Conservation (phyloP, 768 basidiomycete species). For the Sistotremastrum suecicum region DNA sequence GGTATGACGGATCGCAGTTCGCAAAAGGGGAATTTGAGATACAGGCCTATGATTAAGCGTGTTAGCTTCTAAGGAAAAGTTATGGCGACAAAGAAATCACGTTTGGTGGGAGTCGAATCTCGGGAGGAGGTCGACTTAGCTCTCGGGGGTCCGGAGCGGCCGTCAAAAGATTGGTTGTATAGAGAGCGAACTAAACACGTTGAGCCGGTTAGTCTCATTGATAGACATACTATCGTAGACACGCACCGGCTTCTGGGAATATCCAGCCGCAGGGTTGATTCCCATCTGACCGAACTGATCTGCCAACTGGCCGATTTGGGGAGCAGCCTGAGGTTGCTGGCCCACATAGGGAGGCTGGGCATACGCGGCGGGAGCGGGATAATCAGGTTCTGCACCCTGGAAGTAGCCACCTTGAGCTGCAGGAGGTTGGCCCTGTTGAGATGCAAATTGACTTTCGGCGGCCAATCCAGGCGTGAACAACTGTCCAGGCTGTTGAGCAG, state of each 20-base stretch:
- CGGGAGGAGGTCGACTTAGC: conserved; percentile 68
- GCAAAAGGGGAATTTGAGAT: conserved; percentile 65
- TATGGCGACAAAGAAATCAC: conserved; percentile 11
- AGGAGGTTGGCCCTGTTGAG: conserved; percentile 38
- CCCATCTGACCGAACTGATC: conserved; percentile 89
- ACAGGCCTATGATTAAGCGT: conserved; percentile 28
- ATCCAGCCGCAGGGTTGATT: conserved; percentile 34
- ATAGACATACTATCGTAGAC: neutral
- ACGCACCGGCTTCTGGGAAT: conserved; percentile 34
- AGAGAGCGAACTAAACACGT: conserved; percentile 40
- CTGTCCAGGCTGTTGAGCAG: conserved; percentile 28
- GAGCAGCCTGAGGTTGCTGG: conserved; percentile 27
- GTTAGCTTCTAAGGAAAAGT: neutral
- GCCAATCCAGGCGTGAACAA: conserved; percentile 81
- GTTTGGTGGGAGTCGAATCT: conserved; percentile 78
- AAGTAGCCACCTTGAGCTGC: conserved; percentile 18
- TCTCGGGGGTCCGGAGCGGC: conserved; percentile 86
- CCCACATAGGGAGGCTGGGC: conserved; percentile 30
- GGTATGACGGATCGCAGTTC: conserved; percentile 84
- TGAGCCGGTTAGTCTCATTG: neutral
- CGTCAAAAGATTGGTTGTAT: conserved; percentile 85
- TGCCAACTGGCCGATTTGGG: conserved; percentile 44
- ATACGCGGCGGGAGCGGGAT: conserved; percentile 35
- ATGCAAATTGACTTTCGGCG: conserved; percentile 50
- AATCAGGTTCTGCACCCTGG: conserved; percentile 28